phyloP scores from a whole-genome alignment of 2,329 filamentous ascomycete genomes.

The Ophiostoma pallidulum region DNA sequence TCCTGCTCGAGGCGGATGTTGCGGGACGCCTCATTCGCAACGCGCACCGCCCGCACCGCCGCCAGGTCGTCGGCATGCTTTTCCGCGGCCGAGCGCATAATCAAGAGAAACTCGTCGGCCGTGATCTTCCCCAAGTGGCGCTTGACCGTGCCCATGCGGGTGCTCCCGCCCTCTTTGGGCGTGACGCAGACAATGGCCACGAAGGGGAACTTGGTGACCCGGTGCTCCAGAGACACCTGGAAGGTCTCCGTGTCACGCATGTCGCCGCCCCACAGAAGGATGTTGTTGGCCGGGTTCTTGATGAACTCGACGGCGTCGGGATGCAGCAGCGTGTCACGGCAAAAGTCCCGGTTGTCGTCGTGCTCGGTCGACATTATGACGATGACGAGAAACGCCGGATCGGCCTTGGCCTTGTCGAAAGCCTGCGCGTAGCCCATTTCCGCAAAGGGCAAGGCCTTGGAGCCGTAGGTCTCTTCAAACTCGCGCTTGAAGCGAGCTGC shows the following conservation, averaged over 20 bases:
- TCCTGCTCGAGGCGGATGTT: conserved; percentile 82
- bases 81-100: conserved; percentile 62
- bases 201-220: conserved; percentile 89
- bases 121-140: conserved; percentile 65
- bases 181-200: conserved; percentile 79
- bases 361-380: conserved; percentile 86
- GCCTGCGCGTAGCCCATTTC: conserved; percentile 89
- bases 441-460: conserved; percentile 62
- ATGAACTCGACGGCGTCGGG: conserved; percentile 66
- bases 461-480: conserved; percentile 88
- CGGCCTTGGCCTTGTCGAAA: conserved; percentile 78
- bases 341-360: conserved; percentile 78
- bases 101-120: conserved; percentile 61
- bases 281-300: conserved; percentile 63
- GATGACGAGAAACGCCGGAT: conserved; percentile 85
- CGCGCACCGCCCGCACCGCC: conserved; percentile 63
- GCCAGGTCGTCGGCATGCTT: conserved; percentile 69
- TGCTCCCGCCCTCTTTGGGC: conserved; percentile 58
- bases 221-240: conserved; percentile 78
- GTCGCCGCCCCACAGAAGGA: conserved; percentile 87
- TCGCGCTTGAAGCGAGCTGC: conserved; percentile 83
- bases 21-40: conserved; percentile 72
- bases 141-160: conserved; percentile 83
- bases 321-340: conserved; percentile 70
- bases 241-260: conserved; percentile 91